phyloP scores from a whole-genome alignment of 1,284 basidiomycete species.

The Pseudozyma hubeiensis region DNA sequence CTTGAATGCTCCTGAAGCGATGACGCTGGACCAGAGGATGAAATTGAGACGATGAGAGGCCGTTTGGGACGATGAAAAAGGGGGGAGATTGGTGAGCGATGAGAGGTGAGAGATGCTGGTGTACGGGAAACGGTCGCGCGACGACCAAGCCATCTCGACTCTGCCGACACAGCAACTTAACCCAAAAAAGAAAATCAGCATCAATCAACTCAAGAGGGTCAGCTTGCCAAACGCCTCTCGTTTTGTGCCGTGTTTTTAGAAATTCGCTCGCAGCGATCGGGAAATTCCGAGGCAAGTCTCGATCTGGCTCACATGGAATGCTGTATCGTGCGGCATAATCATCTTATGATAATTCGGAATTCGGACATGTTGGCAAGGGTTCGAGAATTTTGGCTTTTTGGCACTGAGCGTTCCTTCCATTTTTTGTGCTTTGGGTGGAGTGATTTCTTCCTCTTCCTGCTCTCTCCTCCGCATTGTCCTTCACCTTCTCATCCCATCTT shows the following conservation, averaged over 20 bases:
- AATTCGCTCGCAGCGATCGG: constrained; percentile 3
- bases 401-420: background rate
- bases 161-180: background rate
- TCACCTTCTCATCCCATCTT: background rate
- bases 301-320: background rate
- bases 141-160: constrained; percentile 9
- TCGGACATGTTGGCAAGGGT: constrained; percentile 11
- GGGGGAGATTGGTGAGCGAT: constrained; percentile 2
- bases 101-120: constrained; percentile 20
- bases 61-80: constrained; percentile 7
- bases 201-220: background rate
- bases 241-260: background rate
- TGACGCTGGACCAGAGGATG: background rate
- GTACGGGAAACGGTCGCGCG: constrained; percentile 39
- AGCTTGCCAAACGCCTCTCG: background rate
- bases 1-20: constrained; percentile 3
- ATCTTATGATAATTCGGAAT: background rate
- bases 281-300: constrained; percentile 1
- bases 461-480: no score
- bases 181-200: background rate
- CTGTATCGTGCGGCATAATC: constrained; percentile 4
- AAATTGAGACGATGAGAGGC: background rate
- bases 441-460: background rate
- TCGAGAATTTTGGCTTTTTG: constrained; percentile 13
- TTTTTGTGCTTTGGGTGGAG: background rate